Base-by-base conservation (phyloP, 1,139 yeast genomes). In the Saccharomyces pastorianus region DNA sequence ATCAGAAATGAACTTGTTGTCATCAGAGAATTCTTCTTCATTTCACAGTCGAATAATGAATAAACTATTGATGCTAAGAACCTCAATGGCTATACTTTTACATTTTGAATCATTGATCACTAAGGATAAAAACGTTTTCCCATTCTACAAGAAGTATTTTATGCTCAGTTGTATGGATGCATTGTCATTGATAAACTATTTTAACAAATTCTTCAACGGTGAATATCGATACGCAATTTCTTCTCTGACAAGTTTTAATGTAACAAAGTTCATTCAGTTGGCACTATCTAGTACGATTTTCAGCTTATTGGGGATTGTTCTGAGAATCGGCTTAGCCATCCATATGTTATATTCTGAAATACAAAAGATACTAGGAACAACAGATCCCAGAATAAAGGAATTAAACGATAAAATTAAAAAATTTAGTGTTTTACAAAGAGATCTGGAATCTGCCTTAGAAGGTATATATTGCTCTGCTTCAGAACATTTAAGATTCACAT, bases 241-340 rank as follows among this genome's bases (percentile, higher is more conserved):
- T 6, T 58, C 63, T 8, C 11, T 47, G 7, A 58, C 56, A 29
- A 55, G 59, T 42, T 61, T 55, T 44, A 53, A 55, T 13, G 55
- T 62, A 11, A 61, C 65, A 1, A 67, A 66, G 47, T 56, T 61
- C 3, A 58, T 65, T 9, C 70, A 66, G 53, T 54, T 67, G 34
- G 61, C 68, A 7, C 51, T 66, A 32, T 61, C 67, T 11, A 58
- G 68, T 6, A 58, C 65, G 1, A 55, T 66, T 6, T 64, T 66
- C 26, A 56, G 64, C 13, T 44, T 63, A 8, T 51, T 67, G 25
- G 64, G 66, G 11, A 57, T 65, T 28, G 56, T 65, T 20, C 55
- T 65, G 46, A 61, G 71, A 51, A 53, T 62, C 25, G 65, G 61
- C 46, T 55, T 64, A 51, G 60, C 66, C 5, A 61, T 59, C 46